Evolutionary conservation across 2,329 filamentous ascomycete species (phyloP), one percentile per base, ranked within the genome.

Genomic region (Knufia fluminis): DNA sequence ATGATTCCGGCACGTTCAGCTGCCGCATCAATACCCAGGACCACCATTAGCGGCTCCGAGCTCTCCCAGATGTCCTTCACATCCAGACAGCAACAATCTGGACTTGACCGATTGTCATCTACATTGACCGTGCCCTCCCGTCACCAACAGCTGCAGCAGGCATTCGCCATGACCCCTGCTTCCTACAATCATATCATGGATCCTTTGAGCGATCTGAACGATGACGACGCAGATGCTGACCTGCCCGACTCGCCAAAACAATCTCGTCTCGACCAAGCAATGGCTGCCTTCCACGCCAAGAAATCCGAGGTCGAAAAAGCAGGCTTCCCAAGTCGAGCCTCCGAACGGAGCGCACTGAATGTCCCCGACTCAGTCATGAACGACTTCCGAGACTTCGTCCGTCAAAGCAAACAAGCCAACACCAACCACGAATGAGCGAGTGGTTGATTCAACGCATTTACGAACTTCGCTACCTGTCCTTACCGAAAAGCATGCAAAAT

Each of bases 321-420:
- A 46, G 85, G 83, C 42, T 86, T 58, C 12, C 38, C 52, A 17
- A 54, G 90, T 50, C 89, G 96, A 61, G 86, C 96, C 36, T 95
- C 95, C 71, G 94, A 90, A 28, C 80, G 91, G 51, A 94, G 88
- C 54, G 76, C 97, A 54, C 80, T 97, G 51, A 86, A 90, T 68
- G 90, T 97, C 60, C 90, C 92, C 12, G 78, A 81, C 59, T 89
- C 97, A 57, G 89, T 97, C 43, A 88, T 98, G 48, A 81, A 83
- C 59, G 88, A 91, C 65, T 97, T 97, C 72, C 86, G 86, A 61
- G 86, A 87, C 68, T 89, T 94, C 78, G 85, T 95, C 60, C 80
- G 84, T 56, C 85, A 92, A 62, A 85, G 56, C 85, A 92, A 62
- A 46, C 50, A 23, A 53, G 54, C 78, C 68, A 83, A 62, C 44